Percentiles rank a stretch among this genome's conserved stretches.
phyloP scores from a whole-genome alignment of 2,329 filamentous ascomycete species.

The Lachnellula subtilissima region DNA sequence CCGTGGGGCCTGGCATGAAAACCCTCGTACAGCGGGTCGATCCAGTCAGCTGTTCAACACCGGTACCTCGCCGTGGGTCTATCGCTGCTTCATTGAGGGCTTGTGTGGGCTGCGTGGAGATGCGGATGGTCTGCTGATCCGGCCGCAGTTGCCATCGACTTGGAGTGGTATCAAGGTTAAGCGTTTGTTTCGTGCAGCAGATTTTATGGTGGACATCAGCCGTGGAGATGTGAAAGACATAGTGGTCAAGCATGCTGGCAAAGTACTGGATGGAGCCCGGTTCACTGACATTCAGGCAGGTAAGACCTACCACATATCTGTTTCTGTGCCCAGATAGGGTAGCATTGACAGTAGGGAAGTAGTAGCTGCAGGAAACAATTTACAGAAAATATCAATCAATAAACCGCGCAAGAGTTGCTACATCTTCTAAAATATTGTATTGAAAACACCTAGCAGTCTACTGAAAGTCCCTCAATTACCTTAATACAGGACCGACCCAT shows the following conservation, averaged over 20 bases:
- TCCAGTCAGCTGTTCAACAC: slow-evolving; percentile 56
- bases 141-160: slow-evolving; percentile 45
- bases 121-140: slow-evolving; percentile 40
- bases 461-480: too few species aligned
- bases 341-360: neutral
- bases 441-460: too few species aligned
- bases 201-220: slow-evolving; percentile 39
- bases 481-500: too few species aligned
- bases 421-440: too few species aligned
- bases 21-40: slow-evolving; percentile 48
- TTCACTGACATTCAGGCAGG: slow-evolving; percentile 41
- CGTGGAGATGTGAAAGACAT: slow-evolving; percentile 38
- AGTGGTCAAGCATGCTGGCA: slow-evolving; percentile 36
- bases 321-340: slow-evolving; percentile 29
- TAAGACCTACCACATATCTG: slow-evolving; percentile 41
- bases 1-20: slow-evolving; percentile 45
- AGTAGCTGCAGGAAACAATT: neutral
- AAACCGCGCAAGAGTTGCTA: too few species aligned
- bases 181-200: slow-evolving; percentile 47
- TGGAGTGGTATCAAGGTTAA: slow-evolving; percentile 46
- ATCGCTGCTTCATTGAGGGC: slow-evolving; percentile 51
- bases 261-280: slow-evolving; percentile 36
- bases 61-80: slow-evolving; percentile 53
- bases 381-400: too few species aligned
- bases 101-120: slow-evolving; percentile 50